These are phyloP conservation scores for Globisporangium paddicum DNA, from an alignment of 352 stramenopile species.

Conservation along the genomic window DNA sequence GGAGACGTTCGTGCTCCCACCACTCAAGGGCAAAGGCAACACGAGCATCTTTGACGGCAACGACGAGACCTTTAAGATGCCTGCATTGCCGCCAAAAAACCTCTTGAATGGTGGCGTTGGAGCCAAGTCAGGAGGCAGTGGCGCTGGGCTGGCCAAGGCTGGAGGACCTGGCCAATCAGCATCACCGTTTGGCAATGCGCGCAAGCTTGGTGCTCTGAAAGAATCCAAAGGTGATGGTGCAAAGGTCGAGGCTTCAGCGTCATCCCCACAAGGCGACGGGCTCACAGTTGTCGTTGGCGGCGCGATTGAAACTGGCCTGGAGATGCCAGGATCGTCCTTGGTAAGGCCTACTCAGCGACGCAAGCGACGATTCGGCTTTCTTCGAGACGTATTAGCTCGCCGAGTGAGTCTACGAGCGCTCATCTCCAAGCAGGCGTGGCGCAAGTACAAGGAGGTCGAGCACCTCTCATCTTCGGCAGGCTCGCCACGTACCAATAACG, in stretches of 20 bases:
- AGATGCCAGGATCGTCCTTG: conserved; percentile 7
- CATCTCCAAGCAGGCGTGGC: conserved; percentile 46
- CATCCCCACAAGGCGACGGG: not conserved
- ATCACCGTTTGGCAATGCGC: conserved; percentile 2
- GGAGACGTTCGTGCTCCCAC: conserved; percentile 73
- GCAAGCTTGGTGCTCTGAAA: conserved; percentile 3
- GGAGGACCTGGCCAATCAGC: not conserved
- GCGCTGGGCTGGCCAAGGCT: not conserved
- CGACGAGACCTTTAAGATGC: conserved; percentile 81
- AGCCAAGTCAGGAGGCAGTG: not conserved
- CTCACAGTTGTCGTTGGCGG: not conserved
- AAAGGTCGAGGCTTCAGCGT: not conserved
- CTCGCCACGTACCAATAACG: conserved; percentile 15
- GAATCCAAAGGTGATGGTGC: not conserved
- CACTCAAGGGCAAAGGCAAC: conserved; percentile 55
- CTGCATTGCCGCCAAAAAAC: conserved; percentile 53
- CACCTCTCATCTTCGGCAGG: conserved; percentile 18
- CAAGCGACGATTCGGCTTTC: conserved; percentile 27
- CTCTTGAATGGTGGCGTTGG: conserved; percentile 16
- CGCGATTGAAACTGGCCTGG: not conserved
- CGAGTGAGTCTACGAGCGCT: conserved; percentile 27
- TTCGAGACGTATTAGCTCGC: conserved; percentile 31
- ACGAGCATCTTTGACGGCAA: conserved; percentile 50
- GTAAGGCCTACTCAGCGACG: conserved; percentile 6
- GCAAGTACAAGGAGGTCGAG: conserved; percentile 50